These are phyloP conservation scores for Dispira parvispora DNA, from an alignment of 192 early-diverging fungal genomes.

Conservation along the genomic window DNA sequence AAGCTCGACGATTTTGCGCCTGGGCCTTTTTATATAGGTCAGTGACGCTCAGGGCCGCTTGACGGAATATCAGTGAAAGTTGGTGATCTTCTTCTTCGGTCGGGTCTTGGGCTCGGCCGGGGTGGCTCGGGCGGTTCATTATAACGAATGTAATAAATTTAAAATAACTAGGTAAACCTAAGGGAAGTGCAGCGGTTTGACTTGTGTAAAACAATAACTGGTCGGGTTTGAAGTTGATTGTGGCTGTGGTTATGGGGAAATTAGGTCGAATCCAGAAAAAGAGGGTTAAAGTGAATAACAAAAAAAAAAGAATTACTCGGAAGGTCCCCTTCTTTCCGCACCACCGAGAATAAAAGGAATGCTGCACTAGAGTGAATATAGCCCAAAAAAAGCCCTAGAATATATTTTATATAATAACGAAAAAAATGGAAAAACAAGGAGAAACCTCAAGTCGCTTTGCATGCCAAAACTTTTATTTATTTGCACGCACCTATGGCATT, in stretches of 20 bases:
- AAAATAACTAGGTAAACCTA: not conserved
- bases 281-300: too few relatives aligned
- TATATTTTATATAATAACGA: too few relatives aligned
- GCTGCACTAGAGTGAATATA: too few relatives aligned
- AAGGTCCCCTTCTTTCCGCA: too few relatives aligned
- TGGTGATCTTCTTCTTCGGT: constrained; percentile 6
- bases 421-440: too few relatives aligned
- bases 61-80: constrained; percentile 1
- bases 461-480: too few relatives aligned
- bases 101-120: not conserved
- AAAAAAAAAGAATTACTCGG: too few relatives aligned
- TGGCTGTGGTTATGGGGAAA: not conserved
- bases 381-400: too few relatives aligned
- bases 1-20: constrained; percentile 17
- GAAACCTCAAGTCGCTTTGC: too few relatives aligned
- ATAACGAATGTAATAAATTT: not conserved
- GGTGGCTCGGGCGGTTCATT: not conserved
- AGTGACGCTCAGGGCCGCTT: constrained; percentile 21
- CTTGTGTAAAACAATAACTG: not conserved
- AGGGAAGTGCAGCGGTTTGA: not conserved
- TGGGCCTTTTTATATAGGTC: constrained; percentile 25
- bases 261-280: not conserved
- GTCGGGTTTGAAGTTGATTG: not conserved
- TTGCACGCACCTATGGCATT: too few relatives aligned
- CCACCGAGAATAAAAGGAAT: too few relatives aligned